phyloP scores from a whole-genome alignment of 257 asterid genomes.

The Pogostemon cablin region DNA sequence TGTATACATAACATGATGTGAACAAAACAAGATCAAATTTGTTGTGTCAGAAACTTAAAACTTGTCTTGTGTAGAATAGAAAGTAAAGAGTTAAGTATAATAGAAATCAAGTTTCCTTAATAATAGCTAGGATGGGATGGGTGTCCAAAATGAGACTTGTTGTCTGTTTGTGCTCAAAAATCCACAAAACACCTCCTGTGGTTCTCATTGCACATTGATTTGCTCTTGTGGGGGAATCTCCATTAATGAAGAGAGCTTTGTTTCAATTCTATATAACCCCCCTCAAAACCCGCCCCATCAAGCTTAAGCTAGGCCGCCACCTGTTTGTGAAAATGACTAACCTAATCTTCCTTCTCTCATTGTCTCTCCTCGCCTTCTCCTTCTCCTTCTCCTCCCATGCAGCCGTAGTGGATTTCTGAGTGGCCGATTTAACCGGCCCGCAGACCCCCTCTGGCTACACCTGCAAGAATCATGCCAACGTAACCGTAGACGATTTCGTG shows the following conservation, averaged over 20 bases:
- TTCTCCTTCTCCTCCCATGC: slow-evolving; percentile 38
- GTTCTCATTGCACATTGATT: slow-evolving; percentile 24
- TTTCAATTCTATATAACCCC: slow-evolving; percentile 32
- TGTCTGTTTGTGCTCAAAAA: slow-evolving; percentile 27
- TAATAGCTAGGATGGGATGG: not conserved
- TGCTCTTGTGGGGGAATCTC: not conserved
- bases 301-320: not conserved
- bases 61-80: not conserved
- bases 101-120: not conserved
- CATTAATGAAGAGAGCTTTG: not conserved
- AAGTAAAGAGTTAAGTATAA: too few species aligned
- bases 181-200: slow-evolving; percentile 33
- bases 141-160: slow-evolving; percentile 23
- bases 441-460: slow-evolving; percentile 63
- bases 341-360: slow-evolving; percentile 35
- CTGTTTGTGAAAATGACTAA: slow-evolving; percentile 37
- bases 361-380: slow-evolving; percentile 36
- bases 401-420: slow-evolving; percentile 68
- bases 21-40: not conserved
- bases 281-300: not conserved
- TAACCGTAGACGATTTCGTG: slow-evolving; percentile 53
- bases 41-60: slow-evolving; percentile 10
- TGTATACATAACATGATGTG: too few species aligned
- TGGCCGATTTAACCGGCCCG: slow-evolving; percentile 53
- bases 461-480: slow-evolving; percentile 60